phyloP scores from a whole-genome alignment of 805 yeast genomes.

The Kuraishia floccosa region DNA sequence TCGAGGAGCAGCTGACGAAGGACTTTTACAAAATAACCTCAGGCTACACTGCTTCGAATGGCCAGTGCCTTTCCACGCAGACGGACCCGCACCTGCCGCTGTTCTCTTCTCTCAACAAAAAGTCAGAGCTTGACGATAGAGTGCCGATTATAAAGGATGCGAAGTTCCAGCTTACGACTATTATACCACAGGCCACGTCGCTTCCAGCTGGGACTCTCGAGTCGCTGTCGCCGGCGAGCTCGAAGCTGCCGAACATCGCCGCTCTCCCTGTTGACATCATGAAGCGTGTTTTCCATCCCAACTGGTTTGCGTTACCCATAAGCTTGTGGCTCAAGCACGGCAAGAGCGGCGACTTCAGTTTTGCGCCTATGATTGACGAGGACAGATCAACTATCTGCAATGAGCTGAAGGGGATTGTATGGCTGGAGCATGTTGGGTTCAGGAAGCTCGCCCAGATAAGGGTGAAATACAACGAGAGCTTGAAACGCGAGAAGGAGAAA shows the following conservation, averaged over 20 bases:
- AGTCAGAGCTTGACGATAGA: slow-evolving; percentile 68
- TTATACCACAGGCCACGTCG: slow-evolving; percentile 41
- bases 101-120: slow-evolving; percentile 61
- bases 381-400: slow-evolving; percentile 41
- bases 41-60: slow-evolving; percentile 35
- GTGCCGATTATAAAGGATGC: slow-evolving; percentile 57
- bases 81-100: slow-evolving; percentile 63
- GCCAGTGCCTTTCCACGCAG: slow-evolving; percentile 54
- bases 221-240: slow-evolving; percentile 26
- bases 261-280: slow-evolving; percentile 39
- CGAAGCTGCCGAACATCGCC: slow-evolving; percentile 6
- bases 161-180: slow-evolving; percentile 53
- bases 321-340: slow-evolving; percentile 50
- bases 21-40: slow-evolving; percentile 55
- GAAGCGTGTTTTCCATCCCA: slow-evolving; percentile 43
- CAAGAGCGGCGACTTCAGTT: slow-evolving; percentile 32
- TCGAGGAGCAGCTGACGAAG: slow-evolving; percentile 32
- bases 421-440: slow-evolving; percentile 45
- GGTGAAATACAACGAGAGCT: slow-evolving; percentile 5
- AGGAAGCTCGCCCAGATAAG: slow-evolving; percentile 17
- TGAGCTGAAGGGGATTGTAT: slow-evolving; percentile 35
- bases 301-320: slow-evolving; percentile 53
- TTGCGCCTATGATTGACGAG: slow-evolving; percentile 61
- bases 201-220: slow-evolving; percentile 29
- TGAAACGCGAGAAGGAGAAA: slow-evolving; percentile 7